Conservation (phyloP, 495 filamentous ascomycete species). For the Lichina pygmaea region DNA sequence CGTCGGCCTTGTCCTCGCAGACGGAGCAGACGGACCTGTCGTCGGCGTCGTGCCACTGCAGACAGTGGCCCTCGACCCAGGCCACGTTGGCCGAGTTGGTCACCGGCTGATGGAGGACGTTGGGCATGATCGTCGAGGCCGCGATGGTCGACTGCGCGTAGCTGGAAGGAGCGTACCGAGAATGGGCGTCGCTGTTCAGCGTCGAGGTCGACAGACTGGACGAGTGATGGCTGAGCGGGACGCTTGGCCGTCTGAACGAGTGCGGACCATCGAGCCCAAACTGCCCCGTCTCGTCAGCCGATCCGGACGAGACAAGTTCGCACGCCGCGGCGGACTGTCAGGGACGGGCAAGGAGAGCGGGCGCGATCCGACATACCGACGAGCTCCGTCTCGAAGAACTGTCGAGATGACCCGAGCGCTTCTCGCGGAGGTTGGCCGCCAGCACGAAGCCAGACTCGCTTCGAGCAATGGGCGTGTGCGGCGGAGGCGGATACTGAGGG, state of each 20-base stretch:
- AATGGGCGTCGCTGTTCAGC: conserved; percentile 43
- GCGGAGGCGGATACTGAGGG: conserved; percentile 44
- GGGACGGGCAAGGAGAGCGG: neutral
- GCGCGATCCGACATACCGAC: conserved; percentile 18
- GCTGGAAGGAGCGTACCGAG: conserved; percentile 76
- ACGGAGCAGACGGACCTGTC: conserved; percentile 46
- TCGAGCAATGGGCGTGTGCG: conserved; percentile 50
- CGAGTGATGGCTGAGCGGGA: conserved; percentile 59
- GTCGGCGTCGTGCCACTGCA: conserved; percentile 46
- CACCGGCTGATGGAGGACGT: conserved; percentile 61
- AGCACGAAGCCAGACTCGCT: conserved; percentile 76
- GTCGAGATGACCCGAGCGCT: conserved; percentile 88
- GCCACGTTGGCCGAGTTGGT: conserved; percentile 61
- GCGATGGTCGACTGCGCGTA: conserved; percentile 95
- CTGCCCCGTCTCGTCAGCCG: conserved; percentile 8
- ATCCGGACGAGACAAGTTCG: neutral
- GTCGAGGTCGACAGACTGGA: conserved; percentile 67
- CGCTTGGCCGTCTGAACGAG: conserved; percentile 50
- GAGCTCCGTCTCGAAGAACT: conserved; percentile 61
- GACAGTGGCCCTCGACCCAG: conserved; percentile 88
- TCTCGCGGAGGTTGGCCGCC: conserved; percentile 64
- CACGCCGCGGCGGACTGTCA: neutral
- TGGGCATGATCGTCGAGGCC: conserved; percentile 92
- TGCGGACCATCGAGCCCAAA: conserved; percentile 52
- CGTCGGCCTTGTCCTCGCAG: conserved; percentile 73